Base-by-base conservation (phyloP, 2,329 filamentous ascomycete species). In the Pseudonectria buxi region DNA sequence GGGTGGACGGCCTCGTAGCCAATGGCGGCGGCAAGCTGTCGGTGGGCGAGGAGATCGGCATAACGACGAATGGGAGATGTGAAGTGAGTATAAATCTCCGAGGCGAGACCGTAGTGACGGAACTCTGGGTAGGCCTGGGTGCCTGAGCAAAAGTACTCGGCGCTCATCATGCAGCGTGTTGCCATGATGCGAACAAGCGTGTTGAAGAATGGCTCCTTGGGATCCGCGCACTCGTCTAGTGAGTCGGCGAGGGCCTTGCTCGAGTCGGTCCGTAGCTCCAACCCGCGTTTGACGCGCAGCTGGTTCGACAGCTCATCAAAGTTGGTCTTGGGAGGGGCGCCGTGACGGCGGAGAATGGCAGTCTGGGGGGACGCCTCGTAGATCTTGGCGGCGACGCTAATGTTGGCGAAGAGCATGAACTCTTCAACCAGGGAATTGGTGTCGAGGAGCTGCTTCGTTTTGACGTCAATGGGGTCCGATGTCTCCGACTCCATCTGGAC, bases 381-480 rank as follows among this genome's bases (percentile, higher is more conserved):
- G 56, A 94, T 94, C 61, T 87, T 90, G 47, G 80, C 76, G 6
- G 90, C 92, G 22, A 98, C 94, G 49, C 83, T 90, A 55, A 87
- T 88, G 65, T 98, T 98, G 70, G 92, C 94, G 59, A 96, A 84
- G 56, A 98, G 72, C 92, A 98, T 98, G 72, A 98, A 96, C 59
- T 98, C 92, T 58, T 98, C 92, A 18, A 98, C 94, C 5, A 98
- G 76, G 14, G 90, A 95, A 68, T 96, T 98, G 35, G 92, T 98
- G 55, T 92, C 89, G 26, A 98, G 79, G 33, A 89, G 78, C 51
- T 89, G 76, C 65, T 98, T 98, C 6, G 89, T 94, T 69, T 96
- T 88, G 49, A 98, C 86, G 53, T 96, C 92, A 36, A 95, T 83
- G 1, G 92, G 90, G 56, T 96, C 92, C 2, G 89, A 94, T 1